A percentile compares a stretch with the other conserved stretches of the same genome.
phyloP scores from a whole-genome alignment of 1,139 yeast species.

The Williopsis jadinii region DNA sequence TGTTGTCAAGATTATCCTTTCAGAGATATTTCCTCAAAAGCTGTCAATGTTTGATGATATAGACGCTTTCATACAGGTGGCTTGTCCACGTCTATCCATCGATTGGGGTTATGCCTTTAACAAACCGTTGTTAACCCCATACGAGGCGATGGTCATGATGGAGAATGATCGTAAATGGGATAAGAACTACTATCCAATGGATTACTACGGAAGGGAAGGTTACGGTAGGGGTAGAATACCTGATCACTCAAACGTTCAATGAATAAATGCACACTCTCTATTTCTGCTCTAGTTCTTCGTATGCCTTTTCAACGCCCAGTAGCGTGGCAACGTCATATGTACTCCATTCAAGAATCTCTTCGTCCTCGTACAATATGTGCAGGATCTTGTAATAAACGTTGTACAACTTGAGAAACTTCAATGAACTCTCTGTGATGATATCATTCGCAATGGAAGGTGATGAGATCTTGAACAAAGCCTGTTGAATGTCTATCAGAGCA shows the following conservation, averaged over 20 bases:
- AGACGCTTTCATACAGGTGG: constrained; percentile 95
- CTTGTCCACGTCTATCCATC: constrained; percentile 91
- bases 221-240: constrained; percentile 87
- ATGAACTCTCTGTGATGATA: constrained; percentile 42
- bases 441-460: constrained; percentile 58
- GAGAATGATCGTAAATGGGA: constrained; percentile 66
- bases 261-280: not conserved
- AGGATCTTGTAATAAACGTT: constrained; percentile 41
- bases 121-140: constrained; percentile 88
- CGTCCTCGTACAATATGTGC: constrained; percentile 28
- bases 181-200: constrained; percentile 82
- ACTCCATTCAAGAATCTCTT: constrained; percentile 41
- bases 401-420: constrained; percentile 47
- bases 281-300: constrained; percentile 1
- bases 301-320: constrained; percentile 45
- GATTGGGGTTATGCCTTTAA: constrained; percentile 99
- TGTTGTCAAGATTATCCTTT: constrained; percentile 75
- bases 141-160: constrained; percentile 90
- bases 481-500: constrained; percentile 57
- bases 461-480: constrained; percentile 44
- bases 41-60: constrained; percentile 90
- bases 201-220: constrained; percentile 84
- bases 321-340: constrained; percentile 56
- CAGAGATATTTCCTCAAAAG: constrained; percentile 92
- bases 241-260: constrained; percentile 22